A percentile compares a stretch with the other conserved stretches of the same genome.
phyloP scores from a whole-genome alignment of 495 filamentous ascomycete genomes.

The Aspergillus diversus region DNA sequence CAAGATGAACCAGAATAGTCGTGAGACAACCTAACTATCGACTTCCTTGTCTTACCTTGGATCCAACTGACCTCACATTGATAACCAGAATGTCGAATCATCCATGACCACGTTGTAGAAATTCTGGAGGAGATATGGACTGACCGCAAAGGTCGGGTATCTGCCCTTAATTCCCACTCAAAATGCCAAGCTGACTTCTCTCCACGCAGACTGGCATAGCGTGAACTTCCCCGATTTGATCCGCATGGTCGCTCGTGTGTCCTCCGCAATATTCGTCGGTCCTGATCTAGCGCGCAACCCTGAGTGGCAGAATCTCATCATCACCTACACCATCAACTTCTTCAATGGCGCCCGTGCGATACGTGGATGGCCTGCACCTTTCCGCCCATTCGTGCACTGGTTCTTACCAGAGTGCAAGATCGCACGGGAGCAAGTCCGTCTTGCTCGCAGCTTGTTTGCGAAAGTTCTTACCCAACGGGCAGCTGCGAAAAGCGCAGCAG shows the following conservation, averaged over 20 bases:
- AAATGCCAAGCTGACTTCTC: background rate
- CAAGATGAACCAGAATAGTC: conserved; percentile 22
- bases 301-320: conserved; percentile 39
- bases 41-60: background rate
- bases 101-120: conserved; percentile 9
- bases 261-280: conserved; percentile 51
- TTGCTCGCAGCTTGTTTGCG: conserved; percentile 16
- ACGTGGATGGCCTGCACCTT: conserved; percentile 33
- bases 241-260: conserved; percentile 43
- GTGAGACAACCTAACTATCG: conserved; percentile 3
- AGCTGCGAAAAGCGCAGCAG: background rate
- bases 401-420: conserved; percentile 16
- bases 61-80: background rate
- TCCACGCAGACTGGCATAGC: conserved; percentile 21
- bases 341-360: conserved; percentile 36
- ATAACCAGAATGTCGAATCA: conserved; percentile 6
- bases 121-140: conserved; percentile 13
- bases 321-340: conserved; percentile 41
- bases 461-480: conserved; percentile 10
- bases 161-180: background rate
- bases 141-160: conserved; percentile 1
- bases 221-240: conserved; percentile 32
- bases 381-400: conserved; percentile 42
- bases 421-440: conserved; percentile 13
- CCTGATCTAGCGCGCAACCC: conserved; percentile 40